Percentiles rank a stretch among this genome's conserved stretches.
Conservation (phyloP, 805 yeast species). For the Candida saitoana region DNA sequence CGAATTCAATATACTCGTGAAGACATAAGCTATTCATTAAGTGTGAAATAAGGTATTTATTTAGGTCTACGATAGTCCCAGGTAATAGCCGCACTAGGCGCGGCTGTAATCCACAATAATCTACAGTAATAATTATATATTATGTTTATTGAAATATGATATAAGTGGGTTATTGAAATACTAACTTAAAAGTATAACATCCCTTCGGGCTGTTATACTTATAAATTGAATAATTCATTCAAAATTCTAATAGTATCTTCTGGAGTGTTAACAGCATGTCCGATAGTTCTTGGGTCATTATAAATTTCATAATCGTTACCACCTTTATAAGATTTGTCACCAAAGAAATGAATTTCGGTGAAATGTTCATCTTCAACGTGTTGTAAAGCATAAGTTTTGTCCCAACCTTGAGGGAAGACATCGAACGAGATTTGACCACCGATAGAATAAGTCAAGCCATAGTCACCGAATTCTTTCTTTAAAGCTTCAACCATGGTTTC, state of each 20-base stretch:
- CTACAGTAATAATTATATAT: no score
- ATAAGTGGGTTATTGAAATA: no score
- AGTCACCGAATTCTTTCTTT: slow-evolving; percentile 76
- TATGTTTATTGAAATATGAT: no score
- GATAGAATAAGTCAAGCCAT: slow-evolving; percentile 88
- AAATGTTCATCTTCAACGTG: slow-evolving; percentile 86
- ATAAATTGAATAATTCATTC: slow-evolving; percentile 70
- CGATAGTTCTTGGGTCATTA: slow-evolving; percentile 86
- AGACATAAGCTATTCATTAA: no score
- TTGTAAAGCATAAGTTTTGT: slow-evolving; percentile 94
- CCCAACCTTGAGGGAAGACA: slow-evolving; percentile 99
- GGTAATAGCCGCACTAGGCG: no score
- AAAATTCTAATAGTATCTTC: slow-evolving; percentile 83
- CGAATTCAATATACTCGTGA: no score
- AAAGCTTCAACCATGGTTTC: slow-evolving; percentile 79
- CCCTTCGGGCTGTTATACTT: no score
- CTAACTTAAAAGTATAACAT: no score
- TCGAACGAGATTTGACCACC: slow-evolving; percentile 99
- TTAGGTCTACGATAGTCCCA: no score
- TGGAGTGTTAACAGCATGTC: slow-evolving; percentile 89
- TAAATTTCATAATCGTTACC: slow-evolving; percentile 99
- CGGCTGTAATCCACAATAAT: no score
- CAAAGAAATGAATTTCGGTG: slow-evolving; percentile 91
- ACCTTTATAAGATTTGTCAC: slow-evolving; percentile 95
- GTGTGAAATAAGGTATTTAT: no score